phyloP scores from a whole-genome alignment of 192 early-diverging fungal genomes.

The Coemansia sp. region DNA sequence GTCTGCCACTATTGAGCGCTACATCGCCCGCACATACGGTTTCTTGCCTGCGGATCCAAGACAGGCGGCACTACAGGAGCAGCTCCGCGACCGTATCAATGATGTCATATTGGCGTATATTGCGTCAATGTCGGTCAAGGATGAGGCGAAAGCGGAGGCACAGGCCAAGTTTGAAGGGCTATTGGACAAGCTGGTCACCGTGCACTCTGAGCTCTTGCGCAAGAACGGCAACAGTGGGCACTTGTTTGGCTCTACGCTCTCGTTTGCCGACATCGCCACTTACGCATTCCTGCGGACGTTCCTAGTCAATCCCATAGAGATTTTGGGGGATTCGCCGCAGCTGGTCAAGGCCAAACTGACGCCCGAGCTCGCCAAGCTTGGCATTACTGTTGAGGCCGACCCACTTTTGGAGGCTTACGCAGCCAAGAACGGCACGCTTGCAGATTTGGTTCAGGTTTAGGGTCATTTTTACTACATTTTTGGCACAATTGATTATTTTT shows the following conservation, averaged over 20 bases:
- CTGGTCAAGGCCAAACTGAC: conserved; percentile 14
- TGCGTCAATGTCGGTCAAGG: neutral
- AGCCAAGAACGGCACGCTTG: neutral
- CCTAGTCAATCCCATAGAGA: neutral
- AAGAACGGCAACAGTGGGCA: conserved; percentile 58
- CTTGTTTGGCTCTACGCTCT: conserved; percentile 42
- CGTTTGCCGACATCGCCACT: conserved; percentile 42
- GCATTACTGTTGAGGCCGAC: conserved; percentile 21
- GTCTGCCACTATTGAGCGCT: conserved; percentile 55
- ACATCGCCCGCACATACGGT: conserved; percentile 53
- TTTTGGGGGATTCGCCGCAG: neutral
- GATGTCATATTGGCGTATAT: conserved; percentile 3
- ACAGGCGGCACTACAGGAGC: conserved; percentile 30
- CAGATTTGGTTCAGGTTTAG: neutral
- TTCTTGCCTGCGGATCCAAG: conserved; percentile 27
- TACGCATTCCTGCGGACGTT: conserved; percentile 23
- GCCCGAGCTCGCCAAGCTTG: conserved; percentile 39
- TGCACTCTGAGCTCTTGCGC: conserved; percentile 38
- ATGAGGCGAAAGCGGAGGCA: neutral
- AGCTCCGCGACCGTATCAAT: conserved; percentile 13
- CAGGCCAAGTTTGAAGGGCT: conserved; percentile 13
- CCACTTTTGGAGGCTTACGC: conserved; percentile 3
- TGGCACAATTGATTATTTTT: neutral
- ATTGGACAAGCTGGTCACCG: conserved; percentile 21
- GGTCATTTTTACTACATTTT: neutral